Percentiles rank a stretch among this genome's conserved stretches.
Conservation (phyloP, 1,284 basidiomycete genomes). For the Sporisorium reilianum region DNA sequence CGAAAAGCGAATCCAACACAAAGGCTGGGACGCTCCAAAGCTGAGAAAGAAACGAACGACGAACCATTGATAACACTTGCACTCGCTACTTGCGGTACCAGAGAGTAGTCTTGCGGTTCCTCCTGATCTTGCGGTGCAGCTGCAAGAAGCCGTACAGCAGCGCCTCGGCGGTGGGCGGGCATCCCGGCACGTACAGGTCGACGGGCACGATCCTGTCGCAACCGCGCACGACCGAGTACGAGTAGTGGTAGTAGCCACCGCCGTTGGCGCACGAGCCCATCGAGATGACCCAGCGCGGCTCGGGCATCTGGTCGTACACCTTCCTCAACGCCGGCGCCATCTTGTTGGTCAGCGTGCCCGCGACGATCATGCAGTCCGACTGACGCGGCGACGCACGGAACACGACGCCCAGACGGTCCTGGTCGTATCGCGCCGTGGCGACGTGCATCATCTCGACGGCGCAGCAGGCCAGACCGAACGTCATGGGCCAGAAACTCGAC, state of each 20-base stretch:
- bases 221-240: constrained; percentile 98
- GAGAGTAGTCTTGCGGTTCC: constrained; percentile 86
- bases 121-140: constrained; percentile 95
- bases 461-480: constrained; percentile 96
- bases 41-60: not conserved
- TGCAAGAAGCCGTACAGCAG: constrained; percentile 79
- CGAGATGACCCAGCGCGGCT: constrained; percentile 87
- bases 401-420: constrained; percentile 95
- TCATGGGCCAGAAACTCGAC: constrained; percentile 99
- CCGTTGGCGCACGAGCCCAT: constrained; percentile 99
- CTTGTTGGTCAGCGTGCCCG: constrained; percentile 98
- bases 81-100: constrained; percentile 76
- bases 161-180: constrained; percentile 89
- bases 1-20: not conserved
- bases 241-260: constrained; percentile 94
- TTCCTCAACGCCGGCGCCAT: constrained; percentile 82
- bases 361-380: constrained; percentile 99
- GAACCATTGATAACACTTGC: not conserved
- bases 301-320: constrained; percentile 69
- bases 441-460: constrained; percentile 93
- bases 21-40: not conserved
- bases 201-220: constrained; percentile 99
- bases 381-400: constrained; percentile 98
- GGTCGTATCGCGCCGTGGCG: constrained; percentile 98
- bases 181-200: constrained; percentile 86